Evolutionary conservation across 768 basidiomycete species (phyloP), one percentile per base, ranked within the genome.

Genomic region (Saitozyma sp.): DNA sequence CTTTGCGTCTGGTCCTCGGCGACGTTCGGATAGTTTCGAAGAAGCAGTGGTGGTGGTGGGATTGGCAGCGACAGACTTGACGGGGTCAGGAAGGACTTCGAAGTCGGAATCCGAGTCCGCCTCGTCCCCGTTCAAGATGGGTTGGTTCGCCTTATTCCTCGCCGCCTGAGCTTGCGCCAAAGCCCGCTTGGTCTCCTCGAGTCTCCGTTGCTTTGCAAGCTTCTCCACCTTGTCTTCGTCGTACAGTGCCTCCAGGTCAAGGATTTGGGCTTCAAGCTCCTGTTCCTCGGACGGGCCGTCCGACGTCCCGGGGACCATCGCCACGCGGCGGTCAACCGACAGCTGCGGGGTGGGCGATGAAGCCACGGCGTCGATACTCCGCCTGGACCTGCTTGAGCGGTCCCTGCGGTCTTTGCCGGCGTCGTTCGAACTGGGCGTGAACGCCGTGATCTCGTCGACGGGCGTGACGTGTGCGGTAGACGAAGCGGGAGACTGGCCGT

Each of bases 1-100:
- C 54, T 63, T 64, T 39, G 71, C 68, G 37, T 64, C 64, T 3
- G 67, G 59, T 6, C 57, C 55, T 42, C 50, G 51, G 14, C 51
- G 46, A 4, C 45, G 50, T 10, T 49, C 16, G 17, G 29, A 45
- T 62, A 40, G 29, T 46, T 11, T 11, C 45, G 45, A 17, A 17
- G 45, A 46, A 13, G 45, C n/a, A 46, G n/a, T 11, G 45, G 45
- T 46, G 11, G 13, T 2, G 2, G 45, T 46, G 6, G 16, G 43
- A 45, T 9, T 45, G 9, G 45, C 13, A 3, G 11, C 45, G 29
- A 29, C 29, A 29, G 29, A 29, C 29, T 29, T 29, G 29, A 29
- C 29, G 5, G 29, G 29, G 29, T 29, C 29, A 29, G 29, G 29
- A 2, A 29, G 29, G 29, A 29, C 29, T 29, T 29, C 29, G 5